Evolutionary conservation across 176 grass and related monocot genomes (phyloP).

Genomic region (Avena atlantica): DNA sequence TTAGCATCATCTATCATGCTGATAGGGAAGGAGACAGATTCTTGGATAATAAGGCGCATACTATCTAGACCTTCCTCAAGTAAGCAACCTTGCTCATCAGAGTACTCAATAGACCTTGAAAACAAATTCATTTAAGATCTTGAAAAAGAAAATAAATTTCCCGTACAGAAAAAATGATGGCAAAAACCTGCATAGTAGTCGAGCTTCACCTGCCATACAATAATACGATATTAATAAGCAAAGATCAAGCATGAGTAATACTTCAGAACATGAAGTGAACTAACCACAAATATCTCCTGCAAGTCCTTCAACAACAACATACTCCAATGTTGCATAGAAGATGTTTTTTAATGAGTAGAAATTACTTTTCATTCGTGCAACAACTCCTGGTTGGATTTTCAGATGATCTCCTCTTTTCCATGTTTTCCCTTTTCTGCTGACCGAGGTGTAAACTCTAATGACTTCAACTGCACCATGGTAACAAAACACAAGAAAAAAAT

Average conservation of each 20-base stretch:
- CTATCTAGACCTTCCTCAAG: slow-evolving; percentile 24
- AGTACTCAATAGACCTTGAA: slow-evolving; percentile 48
- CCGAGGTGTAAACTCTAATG: slow-evolving; percentile 52
- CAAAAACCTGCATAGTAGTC: slow-evolving; percentile 60
- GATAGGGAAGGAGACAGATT: slow-evolving; percentile 63
- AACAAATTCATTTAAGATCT: neutral
- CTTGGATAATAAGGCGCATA: slow-evolving; percentile 38
- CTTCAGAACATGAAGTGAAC: slow-evolving; percentile 29
- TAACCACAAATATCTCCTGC: slow-evolving; percentile 59
- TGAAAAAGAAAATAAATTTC: neutral
- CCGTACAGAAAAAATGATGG: slow-evolving; percentile 13
- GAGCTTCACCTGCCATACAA: slow-evolving; percentile 55
- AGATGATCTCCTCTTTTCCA: slow-evolving; percentile 59
- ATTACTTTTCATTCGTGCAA: slow-evolving; percentile 26
- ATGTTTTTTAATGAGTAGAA: slow-evolving; percentile 34
- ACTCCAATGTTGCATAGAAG: slow-evolving; percentile 58
- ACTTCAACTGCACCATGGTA: slow-evolving; percentile 34
- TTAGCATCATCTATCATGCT: slow-evolving; percentile 50
- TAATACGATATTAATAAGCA: neutral
- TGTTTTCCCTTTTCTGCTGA: slow-evolving; percentile 49
- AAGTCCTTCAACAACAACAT: slow-evolving; percentile 59
- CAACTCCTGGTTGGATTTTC: slow-evolving; percentile 47
- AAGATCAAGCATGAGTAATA: neutral
- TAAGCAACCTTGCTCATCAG: slow-evolving; percentile 44
- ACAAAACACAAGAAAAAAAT: neutral